phyloP scores from a whole-genome alignment of 306 rosid genomes.

The Gynostemma pentaphyllum region DNA sequence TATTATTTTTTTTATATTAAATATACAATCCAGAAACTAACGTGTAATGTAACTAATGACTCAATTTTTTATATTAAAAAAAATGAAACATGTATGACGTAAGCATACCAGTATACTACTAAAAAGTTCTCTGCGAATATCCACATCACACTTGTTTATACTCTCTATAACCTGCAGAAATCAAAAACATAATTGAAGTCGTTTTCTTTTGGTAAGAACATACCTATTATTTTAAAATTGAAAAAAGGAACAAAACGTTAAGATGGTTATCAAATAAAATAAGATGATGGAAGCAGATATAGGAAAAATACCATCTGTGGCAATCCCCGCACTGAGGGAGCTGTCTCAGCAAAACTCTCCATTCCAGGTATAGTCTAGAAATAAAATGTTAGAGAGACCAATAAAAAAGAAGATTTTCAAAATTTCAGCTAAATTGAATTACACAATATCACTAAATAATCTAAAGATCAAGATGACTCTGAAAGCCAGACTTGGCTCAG shows the following conservation, averaged over 20 bases:
- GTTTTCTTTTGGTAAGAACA: not conserved
- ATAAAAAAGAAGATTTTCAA: not conserved
- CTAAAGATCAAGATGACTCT: not conserved
- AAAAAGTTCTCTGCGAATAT: slow-evolving; percentile 90
- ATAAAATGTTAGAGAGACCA: slow-evolving; percentile 11
- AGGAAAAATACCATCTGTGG: slow-evolving; percentile 68
- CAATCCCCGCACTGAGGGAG: slow-evolving; percentile 65
- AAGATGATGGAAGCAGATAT: not conserved
- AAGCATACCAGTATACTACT: slow-evolving; percentile 86
- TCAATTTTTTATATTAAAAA: not conserved
- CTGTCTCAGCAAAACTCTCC: slow-evolving; percentile 67
- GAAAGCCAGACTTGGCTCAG: not conserved
- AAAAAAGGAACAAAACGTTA: not conserved
- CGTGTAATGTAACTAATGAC: not conserved
- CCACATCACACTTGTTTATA: slow-evolving; percentile 91
- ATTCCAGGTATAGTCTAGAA: slow-evolving; percentile 85
- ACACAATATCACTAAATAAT: not conserved
- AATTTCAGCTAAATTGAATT: slow-evolving; percentile 6
- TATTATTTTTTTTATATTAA: too few relatives aligned
- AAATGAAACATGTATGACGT: not conserved
- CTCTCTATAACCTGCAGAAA: slow-evolving; percentile 80
- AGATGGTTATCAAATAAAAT: not conserved
- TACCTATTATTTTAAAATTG: not conserved
- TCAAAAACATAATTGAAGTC: slow-evolving; percentile 1
- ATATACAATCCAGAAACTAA: not conserved